Base-by-base conservation (phyloP, 129 eudicot genomes). In the Artemisia annua region DNA sequence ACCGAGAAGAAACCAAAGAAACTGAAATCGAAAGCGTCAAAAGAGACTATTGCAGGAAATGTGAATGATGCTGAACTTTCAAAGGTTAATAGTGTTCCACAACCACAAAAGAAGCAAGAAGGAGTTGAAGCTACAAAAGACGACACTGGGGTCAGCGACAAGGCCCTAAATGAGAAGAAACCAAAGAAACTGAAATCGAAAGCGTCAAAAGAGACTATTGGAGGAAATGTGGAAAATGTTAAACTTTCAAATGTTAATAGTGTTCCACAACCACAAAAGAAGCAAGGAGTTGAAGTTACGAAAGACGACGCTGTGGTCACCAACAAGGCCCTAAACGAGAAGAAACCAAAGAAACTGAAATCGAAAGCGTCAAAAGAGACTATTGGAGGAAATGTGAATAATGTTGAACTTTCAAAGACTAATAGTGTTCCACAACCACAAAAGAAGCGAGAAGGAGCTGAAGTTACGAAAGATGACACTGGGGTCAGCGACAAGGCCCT, bases 171-270 rank as follows among this genome's bases (percentile, higher is more conserved):
- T 56, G 71, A 65, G 63, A 75, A 72, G 30, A 75, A 74, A 11
- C 59, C 39, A 54, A 78, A 78, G 76, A 81, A 78, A 75, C 1
- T 63, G 13, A 83, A 81, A 67, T 75, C 50, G 54, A 66, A 75
- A 69, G 79, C 15, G 55, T 53, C 74, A 57, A 80, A 78, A 8
- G 72, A 57, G 11, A 58, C 53, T 69, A 64, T 63, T 66, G 32
- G 5, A 75, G 73, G 28, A 66, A 75, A 26, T 51, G 52, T 15
- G 51, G 24, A 13, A 35, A 48, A 18, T 66, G 53, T 5, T 18
- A 6, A 15, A 66, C 43, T 17, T 44, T 39, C 4, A 12, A 56
- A 56, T 2, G 30, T 18, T 56, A 17, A 26, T 18, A 18, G 28
- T 22, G 24, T 22, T 30, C 49, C 32, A 15, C 5, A 16, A 70